A percentile compares a stretch with the other conserved stretches of the same genome.
Evolutionary conservation across 768 basidiomycete genomes (phyloP).

Genomic region (Mycena kentingensis): DNA sequence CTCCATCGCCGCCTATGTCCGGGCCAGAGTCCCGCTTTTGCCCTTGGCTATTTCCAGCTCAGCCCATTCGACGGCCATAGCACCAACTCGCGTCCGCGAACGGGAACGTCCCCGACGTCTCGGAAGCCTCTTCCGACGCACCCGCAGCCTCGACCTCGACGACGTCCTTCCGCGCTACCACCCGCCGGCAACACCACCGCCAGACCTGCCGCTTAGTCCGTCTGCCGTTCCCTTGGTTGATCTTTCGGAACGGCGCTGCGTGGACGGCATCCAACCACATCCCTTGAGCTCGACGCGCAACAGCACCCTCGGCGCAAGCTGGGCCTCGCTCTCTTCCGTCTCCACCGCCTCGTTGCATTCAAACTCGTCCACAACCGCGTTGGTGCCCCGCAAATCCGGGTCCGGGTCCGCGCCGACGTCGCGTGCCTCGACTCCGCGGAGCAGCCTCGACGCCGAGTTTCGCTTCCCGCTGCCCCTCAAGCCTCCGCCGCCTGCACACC

Average conservation of each 20-base stretch:
- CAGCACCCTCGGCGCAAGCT: neutral
- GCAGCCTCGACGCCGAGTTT: no score
- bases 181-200: neutral
- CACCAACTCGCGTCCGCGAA: neutral
- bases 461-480: neutral
- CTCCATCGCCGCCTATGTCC: neutral
- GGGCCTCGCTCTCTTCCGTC: neutral
- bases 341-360: no score
- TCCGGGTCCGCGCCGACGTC: neutral
- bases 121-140: neutral
- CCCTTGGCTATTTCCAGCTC: neutral
- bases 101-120: neutral
- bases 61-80: neutral
- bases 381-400: neutral
- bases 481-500: neutral
- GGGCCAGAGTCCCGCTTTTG: neutral
- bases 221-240: neutral
- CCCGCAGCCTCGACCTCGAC: neutral
- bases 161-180: neutral
- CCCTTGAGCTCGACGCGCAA: neutral
- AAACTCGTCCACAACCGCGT: neutral
- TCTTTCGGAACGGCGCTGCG: neutral
- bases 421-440: neutral
- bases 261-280: neutral
- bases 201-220: neutral